Evolutionary conservation across 73 alveolate species (phyloP).

Genomic region (Paramecium primaurelia): DNA sequence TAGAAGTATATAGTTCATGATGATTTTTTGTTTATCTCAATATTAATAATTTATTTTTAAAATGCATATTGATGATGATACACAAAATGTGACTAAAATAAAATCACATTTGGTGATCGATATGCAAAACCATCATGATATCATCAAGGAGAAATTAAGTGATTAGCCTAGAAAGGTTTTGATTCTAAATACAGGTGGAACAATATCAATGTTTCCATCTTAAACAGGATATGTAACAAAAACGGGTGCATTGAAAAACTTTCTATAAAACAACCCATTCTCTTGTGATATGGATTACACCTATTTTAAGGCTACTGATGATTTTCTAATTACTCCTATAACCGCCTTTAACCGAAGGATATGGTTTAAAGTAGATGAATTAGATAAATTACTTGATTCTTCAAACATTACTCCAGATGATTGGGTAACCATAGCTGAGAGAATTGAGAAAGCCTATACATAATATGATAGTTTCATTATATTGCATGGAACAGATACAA

Average conservation of each 20-base stretch:
- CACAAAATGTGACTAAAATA: neutral
- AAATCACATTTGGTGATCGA: neutral
- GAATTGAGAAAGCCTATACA: slow-evolving; percentile 78
- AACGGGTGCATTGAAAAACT: slow-evolving; percentile 41
- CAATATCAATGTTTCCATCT: slow-evolving; percentile 62
- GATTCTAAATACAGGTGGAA: slow-evolving; percentile 56
- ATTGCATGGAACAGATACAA: slow-evolving; percentile 97
- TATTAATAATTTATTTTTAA: neutral
- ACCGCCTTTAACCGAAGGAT: slow-evolving; percentile 67
- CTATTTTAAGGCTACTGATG: slow-evolving; percentile 44
- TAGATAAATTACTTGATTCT: slow-evolving; percentile 84
- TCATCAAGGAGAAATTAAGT: slow-evolving; percentile 9
- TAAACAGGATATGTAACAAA: slow-evolving; percentile 31
- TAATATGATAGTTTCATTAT: slow-evolving; percentile 90
- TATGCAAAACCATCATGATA: slow-evolving; percentile 8
- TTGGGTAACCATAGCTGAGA: slow-evolving; percentile 85
- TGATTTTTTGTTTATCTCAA: neutral
- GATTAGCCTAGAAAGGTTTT: slow-evolving; percentile 44
- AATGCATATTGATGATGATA: neutral
- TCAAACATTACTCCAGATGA: slow-evolving; percentile 77
- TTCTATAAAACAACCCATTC: slow-evolving; percentile 38
- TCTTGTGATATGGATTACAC: slow-evolving; percentile 60
- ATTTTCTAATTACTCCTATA: slow-evolving; percentile 65
- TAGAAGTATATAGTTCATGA: neutral
- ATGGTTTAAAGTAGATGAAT: slow-evolving; percentile 64